Percentiles rank a stretch among this genome's conserved stretches.
Evolutionary conservation across 2,329 filamentous ascomycete genomes (phyloP).

Genomic region (Orbilia ellipsospora): DNA sequence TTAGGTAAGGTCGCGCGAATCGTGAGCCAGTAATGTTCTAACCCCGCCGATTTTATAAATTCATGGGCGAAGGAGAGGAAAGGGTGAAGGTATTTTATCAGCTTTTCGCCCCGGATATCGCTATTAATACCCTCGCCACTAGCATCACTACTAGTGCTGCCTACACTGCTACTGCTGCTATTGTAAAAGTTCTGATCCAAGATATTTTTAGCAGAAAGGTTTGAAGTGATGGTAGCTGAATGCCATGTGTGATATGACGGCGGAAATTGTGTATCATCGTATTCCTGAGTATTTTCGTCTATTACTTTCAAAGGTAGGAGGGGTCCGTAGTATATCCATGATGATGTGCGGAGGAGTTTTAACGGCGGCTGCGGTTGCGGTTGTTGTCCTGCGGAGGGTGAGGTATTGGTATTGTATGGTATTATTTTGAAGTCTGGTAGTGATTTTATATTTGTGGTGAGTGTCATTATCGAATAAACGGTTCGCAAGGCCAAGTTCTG

Average conservation of each 20-base stretch:
- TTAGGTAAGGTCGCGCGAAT: constrained; percentile 65
- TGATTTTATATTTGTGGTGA: constrained; percentile 28
- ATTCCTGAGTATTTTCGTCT: neutral
- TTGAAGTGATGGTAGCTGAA: constrained; percentile 59
- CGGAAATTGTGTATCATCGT: constrained; percentile 59
- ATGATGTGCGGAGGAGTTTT: constrained; percentile 57
- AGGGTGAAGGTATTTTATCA: constrained; percentile 62
- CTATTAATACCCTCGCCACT: too few species aligned
- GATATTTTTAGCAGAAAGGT: neutral
- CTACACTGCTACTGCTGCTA: too few species aligned
- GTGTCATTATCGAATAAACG: constrained; percentile 16
- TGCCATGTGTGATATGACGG: constrained; percentile 63
- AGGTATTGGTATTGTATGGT: constrained; percentile 15
- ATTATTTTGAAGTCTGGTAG: constrained; percentile 49
- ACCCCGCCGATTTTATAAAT: constrained; percentile 61
- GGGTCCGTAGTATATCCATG: constrained; percentile 66
- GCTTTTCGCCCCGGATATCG: constrained; percentile 56
- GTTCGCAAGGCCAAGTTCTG: too few species aligned
- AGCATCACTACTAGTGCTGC: too few species aligned
- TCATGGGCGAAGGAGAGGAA: constrained; percentile 63
- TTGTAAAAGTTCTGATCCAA: constrained; percentile 17
- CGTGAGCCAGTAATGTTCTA: constrained; percentile 66
- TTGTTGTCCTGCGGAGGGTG: neutral
- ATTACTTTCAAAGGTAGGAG: constrained; percentile 58
- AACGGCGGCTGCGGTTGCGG: neutral